Conservation (phyloP, 345 rosid species). For the Euphorbia pulcherrima region DNA sequence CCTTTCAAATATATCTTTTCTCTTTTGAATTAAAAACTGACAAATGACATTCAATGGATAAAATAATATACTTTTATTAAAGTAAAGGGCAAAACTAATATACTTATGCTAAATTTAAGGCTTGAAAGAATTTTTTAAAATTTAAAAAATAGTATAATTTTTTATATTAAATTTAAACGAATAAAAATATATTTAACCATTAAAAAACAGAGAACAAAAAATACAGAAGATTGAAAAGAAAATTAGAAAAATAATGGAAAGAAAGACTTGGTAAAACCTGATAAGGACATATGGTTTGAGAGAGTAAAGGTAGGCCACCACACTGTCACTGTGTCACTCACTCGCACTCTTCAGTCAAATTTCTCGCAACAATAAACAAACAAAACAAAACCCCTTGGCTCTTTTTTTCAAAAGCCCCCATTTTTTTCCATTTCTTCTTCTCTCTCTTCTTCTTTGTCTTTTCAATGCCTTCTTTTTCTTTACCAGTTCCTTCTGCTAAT, state of each 20-base stretch:
- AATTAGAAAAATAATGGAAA: background rate
- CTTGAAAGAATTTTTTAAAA: no score
- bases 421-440: constrained; percentile 2
- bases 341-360: constrained; percentile 15
- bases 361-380: constrained; percentile 9
- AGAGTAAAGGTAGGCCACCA: constrained; percentile 24
- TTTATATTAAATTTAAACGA: no score
- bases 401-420: constrained; percentile 23
- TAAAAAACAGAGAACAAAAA: background rate
- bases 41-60: no score
- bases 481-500: constrained; percentile 15
- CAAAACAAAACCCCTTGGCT: constrained; percentile 17
- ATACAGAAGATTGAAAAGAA: background rate
- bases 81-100: no score
- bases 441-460: constrained; percentile 17
- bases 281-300: constrained; percentile 2
- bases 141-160: no score
- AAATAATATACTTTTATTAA: no score
- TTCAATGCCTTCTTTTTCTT: constrained; percentile 15
- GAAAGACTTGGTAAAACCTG: constrained; percentile 13
- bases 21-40: no score
- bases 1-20: no score
- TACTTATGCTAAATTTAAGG: no score
- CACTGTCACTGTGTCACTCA: constrained; percentile 18
- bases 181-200: no score